phyloP scores from a whole-genome alignment of 2,329 filamentous ascomycete species.

The Aspergillus sergii region DNA sequence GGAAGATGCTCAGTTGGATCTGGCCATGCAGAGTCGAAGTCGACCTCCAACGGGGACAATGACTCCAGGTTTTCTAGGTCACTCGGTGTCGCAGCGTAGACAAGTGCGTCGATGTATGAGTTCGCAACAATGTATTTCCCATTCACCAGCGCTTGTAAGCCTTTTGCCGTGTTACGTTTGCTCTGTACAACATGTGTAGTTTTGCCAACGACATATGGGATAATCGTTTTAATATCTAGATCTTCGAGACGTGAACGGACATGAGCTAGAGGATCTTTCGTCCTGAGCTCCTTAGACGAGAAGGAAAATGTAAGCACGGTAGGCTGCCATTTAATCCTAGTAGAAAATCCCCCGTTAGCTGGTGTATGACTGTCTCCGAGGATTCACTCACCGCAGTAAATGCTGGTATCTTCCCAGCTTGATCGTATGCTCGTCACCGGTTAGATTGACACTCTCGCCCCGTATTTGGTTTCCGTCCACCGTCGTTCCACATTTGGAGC shows the following conservation, averaged over 20 bases:
- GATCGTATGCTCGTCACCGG: slow-evolving; percentile 63
- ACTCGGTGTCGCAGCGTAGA: slow-evolving; percentile 58
- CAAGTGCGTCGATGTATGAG: slow-evolving; percentile 72
- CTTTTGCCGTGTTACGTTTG: slow-evolving; percentile 87
- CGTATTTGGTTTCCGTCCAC: slow-evolving; percentile 74
- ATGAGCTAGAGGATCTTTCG: slow-evolving; percentile 61
- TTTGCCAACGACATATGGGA: slow-evolving; percentile 67
- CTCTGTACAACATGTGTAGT: slow-evolving; percentile 89
- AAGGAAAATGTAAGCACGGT: slow-evolving; percentile 82
- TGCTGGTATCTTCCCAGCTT: slow-evolving; percentile 71
- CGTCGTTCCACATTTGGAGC: slow-evolving; percentile 81
- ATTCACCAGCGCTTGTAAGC: slow-evolving; percentile 82
- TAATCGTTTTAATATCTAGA: slow-evolving; percentile 83
- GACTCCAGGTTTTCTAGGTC: slow-evolving; percentile 55
- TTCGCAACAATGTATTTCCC: slow-evolving; percentile 75
- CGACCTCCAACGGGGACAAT: slow-evolving; percentile 67
- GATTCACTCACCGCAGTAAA: slow-evolving; percentile 43
- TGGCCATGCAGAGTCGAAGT: slow-evolving; percentile 82
- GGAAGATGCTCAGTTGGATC: slow-evolving; percentile 72
- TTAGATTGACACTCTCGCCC: slow-evolving; percentile 61
- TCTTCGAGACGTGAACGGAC: slow-evolving; percentile 71
- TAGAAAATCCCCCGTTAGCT: slow-evolving; percentile 10
- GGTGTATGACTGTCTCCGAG: neutral
- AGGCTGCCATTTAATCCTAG: slow-evolving; percentile 75
- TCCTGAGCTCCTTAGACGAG: slow-evolving; percentile 69